Percentiles rank a stretch among this genome's conserved stretches.
Evolutionary conservation across 225 moss, liverwort and hornwort species (phyloP).

Genomic region (Asterella californica): DNA sequence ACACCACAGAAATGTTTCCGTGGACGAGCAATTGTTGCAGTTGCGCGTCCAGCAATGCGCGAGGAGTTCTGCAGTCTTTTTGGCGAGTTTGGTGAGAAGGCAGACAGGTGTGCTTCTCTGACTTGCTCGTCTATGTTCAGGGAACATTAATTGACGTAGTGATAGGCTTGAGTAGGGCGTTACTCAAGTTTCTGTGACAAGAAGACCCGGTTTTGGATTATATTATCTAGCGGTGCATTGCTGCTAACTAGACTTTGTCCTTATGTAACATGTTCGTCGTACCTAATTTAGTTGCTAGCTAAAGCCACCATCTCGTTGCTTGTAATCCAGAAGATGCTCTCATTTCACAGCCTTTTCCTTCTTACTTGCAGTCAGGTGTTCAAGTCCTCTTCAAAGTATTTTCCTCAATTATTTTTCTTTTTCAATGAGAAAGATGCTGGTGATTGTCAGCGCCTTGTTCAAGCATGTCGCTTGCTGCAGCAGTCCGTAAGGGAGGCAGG

Average conservation of each 20-base stretch:
- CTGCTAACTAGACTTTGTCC: not conserved
- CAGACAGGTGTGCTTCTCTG: constrained; percentile 56
- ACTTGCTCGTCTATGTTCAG: not conserved
- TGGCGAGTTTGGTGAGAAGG: constrained; percentile 82
- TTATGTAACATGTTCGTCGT: not conserved
- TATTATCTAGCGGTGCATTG: not conserved
- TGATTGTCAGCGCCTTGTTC: constrained; percentile 72
- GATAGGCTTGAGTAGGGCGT: not conserved
- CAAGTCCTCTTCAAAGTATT: constrained; percentile 71
- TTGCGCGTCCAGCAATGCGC: constrained; percentile 69
- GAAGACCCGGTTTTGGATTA: not conserved
- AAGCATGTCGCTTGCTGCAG: constrained; percentile 79
- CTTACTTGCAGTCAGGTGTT: constrained; percentile 62
- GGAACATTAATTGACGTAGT: not conserved
- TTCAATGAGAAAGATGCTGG: constrained; percentile 68
- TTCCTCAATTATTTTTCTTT: constrained; percentile 88
- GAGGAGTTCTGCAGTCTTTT: constrained; percentile 72
- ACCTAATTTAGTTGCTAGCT: not conserved
- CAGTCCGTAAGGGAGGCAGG: constrained; percentile 53
- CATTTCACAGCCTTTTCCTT: constrained; percentile 15
- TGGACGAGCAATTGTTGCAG: constrained; percentile 73
- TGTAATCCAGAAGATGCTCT: not conserved
- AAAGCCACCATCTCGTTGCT: not conserved
- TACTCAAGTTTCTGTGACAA: not conserved
- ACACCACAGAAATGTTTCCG: constrained; percentile 73